Evolutionary conservation across 2,329 filamentous ascomycete genomes (phyloP), one percentile per base, ranked within the genome.

Genomic region (Colletotrichum destructivum): DNA sequence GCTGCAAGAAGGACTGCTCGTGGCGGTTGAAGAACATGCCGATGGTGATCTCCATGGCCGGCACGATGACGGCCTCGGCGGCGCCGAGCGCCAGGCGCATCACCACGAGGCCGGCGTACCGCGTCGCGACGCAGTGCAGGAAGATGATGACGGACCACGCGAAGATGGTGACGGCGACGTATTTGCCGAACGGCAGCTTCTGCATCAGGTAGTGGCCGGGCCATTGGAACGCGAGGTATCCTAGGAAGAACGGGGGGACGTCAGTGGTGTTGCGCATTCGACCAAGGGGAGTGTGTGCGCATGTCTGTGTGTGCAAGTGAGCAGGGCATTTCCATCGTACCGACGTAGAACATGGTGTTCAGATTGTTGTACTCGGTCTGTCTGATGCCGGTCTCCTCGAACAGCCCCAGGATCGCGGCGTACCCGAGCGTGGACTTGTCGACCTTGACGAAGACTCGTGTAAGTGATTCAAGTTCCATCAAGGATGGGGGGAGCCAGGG

Each of bases 201-300:
- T 84, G 83, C 77, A 84, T 82, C 15, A 82, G 76, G 54, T 82
- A 84, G 63, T 83, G 80, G 1, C 82, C 82, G 0, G 83, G 83
- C 72, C 78, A 77, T 61, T 83, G 80, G 3, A 78, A 80, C 2
- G 79, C 77, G 26, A 83, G 72, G 52, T 83, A 84, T 0, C 81
- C 82, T 81, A 38, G 31, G 13, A 1, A 3, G 1, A 9, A 2
- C 40, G 4, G 44, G 16, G 15, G 13, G 13, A 12, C 3, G 31
- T 51, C 26, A n/a, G 35, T n/a, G 44, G 16, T 23, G 3, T 3
- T 62, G n/a, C 49, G 2, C 2, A 6, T 7, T 38, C 13, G 13
- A 56, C 18, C 62, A 31, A 21, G 31, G 23, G 31, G 26, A 4
- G 23, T n/a, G n/a, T n/a, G n/a, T n/a, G 26, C 4, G 26, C 4